These are phyloP conservation scores for Extremus antarcticus DNA, from an alignment of 495 filamentous ascomycete genomes.

Conservation along the genomic window DNA sequence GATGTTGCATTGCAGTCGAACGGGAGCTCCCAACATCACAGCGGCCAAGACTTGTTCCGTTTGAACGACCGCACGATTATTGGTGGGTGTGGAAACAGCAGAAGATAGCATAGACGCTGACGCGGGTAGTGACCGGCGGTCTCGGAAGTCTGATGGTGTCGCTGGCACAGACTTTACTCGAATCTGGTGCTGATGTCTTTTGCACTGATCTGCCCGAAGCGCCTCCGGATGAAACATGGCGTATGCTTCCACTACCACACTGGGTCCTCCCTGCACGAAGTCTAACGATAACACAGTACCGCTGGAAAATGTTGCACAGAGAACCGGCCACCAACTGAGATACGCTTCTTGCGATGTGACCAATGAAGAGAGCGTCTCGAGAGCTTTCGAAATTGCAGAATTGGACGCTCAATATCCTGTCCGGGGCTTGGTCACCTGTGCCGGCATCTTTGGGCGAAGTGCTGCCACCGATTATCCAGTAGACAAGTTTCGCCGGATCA, in stretches of 20 bases:
- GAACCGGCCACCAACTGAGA: background rate
- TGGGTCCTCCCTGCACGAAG: too few relatives aligned
- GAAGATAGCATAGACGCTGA: background rate
- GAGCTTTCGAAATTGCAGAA: background rate
- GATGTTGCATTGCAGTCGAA: background rate
- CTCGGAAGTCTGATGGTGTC: background rate
- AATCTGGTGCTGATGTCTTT: background rate
- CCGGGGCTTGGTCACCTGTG: constrained; percentile 13
- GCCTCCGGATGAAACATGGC: background rate
- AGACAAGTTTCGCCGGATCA: constrained; percentile 7
- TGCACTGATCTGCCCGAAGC: background rate
- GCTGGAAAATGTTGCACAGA: background rate
- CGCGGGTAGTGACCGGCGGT: background rate
- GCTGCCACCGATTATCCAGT: constrained; percentile 7
- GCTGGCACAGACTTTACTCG: background rate
- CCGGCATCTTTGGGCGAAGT: constrained; percentile 7
- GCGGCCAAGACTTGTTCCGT: background rate
- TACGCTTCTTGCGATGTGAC: constrained; percentile 3
- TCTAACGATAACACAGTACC: background rate
- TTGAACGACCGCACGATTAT: background rate
- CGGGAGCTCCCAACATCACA: background rate
- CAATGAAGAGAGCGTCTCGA: background rate
- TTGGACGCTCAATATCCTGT: background rate
- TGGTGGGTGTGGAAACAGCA: background rate
- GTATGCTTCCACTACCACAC: background rate